Base-by-base conservation (phyloP, 2,329 filamentous ascomycete species). In the Neofusicoccum laricinum region DNA sequence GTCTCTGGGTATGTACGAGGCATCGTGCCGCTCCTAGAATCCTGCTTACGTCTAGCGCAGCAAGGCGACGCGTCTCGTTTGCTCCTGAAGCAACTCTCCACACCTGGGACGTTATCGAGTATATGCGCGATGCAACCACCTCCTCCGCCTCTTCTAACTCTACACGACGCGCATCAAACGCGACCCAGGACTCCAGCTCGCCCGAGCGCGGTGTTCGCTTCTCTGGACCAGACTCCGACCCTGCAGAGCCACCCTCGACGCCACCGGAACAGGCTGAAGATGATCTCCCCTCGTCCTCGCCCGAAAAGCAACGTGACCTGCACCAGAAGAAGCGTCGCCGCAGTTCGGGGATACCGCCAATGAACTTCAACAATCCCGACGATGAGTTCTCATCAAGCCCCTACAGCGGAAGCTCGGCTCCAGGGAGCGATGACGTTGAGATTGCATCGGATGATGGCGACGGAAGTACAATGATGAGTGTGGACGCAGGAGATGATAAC, bases 1-100 rank as follows among this genome's bases (percentile, higher is more conserved):
- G 76, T 97, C 93, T 17, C 85, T 97, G 64, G 93, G 84, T 85
- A 75, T 41, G 75, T 70, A 10, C 4, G 12, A 8, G 17, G 6
- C 38, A n/a, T 36, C 3, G 49, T 12, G 3, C 8, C 17, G 3
- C 2, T 14, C n/a, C 15, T 2, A 12, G 46, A 58, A 14, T 50
- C 7, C 34, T 49, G 40, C 61, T 63, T 25, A 55, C 15, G 19
- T 11, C 30, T 21, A 72, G 50, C 21, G 45, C 66, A 85, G 86
- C 94, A 53, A 96, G 95, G 75, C 88, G 95, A 72, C 88, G 95
- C 73, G 95, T 99, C 38, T 98, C 94, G 0, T 99, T 99, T 77
- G 95, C 95, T 4, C 95, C 95, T 1, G 95, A 99, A 78, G 95
- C 95, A 12, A 99, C 95, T 3, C 84, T 99, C 40, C 95, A 99